These are phyloP conservation scores for Cystobasidium ongulense DNA, from an alignment of 768 basidiomycete species.

Conservation along the genomic window DNA sequence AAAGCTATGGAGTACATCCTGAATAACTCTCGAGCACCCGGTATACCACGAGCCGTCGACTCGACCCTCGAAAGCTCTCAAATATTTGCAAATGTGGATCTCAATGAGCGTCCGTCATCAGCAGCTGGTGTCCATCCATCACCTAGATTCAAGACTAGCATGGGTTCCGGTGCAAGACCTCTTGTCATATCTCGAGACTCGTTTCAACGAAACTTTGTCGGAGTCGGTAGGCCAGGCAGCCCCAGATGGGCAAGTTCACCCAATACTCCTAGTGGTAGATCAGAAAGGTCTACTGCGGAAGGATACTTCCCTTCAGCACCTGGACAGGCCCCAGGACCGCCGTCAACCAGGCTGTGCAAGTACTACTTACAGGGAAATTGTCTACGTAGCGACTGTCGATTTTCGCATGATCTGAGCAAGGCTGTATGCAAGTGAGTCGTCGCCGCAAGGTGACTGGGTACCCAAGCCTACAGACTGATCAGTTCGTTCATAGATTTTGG, in stretches of 20 bases:
- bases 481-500: conserved; percentile 80
- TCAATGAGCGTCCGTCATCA: not conserved
- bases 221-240: conserved; percentile 33
- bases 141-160: not conserved
- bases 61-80: conserved; percentile 8
- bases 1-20: conserved; percentile 89
- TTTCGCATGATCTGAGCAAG: conserved; percentile 48
- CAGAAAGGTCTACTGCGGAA: conserved; percentile 36
- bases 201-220: conserved; percentile 39
- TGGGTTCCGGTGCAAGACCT: conserved; percentile 38
- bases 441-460: not conserved
- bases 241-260: conserved; percentile 9
- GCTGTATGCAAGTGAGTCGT: conserved; percentile 55
- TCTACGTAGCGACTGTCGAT: conserved; percentile 88
- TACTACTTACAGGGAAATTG: conserved; percentile 97
- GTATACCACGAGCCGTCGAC: conserved; percentile 50
- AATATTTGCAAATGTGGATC: conserved; percentile 1
- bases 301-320: conserved; percentile 24
- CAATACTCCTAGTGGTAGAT: conserved; percentile 11
- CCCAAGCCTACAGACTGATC: conserved; percentile 6
- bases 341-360: conserved; percentile 69
- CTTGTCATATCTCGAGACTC: conserved; percentile 41
- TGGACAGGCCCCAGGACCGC: conserved; percentile 38
- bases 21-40: conserved; percentile 52
- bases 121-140: not conserved